Evolutionary conservation across 169 alveolate species (phyloP).

Genomic region (Plasmodium gaboni): DNA sequence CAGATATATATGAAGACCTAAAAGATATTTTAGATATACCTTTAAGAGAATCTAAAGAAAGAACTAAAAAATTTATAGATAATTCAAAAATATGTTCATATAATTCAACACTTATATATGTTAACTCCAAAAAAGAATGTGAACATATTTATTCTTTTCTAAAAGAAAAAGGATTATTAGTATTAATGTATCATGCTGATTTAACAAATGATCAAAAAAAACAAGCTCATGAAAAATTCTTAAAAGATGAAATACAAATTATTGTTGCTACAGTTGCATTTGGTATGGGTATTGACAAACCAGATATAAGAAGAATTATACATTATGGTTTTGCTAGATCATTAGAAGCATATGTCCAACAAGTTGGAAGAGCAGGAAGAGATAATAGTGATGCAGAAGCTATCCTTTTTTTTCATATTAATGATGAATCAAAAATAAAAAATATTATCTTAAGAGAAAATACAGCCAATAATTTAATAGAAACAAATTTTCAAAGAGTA

Average conservation of each 20-base stretch:
- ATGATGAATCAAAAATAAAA: conserved; percentile 62
- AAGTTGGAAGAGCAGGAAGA: conserved; percentile 98
- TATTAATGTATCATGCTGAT: conserved; percentile 85
- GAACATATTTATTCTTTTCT: conserved; percentile 32
- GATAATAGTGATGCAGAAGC: conserved; percentile 81
- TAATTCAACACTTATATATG: conserved; percentile 69
- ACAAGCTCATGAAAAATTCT: conserved; percentile 86
- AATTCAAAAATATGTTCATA: conserved; percentile 68
- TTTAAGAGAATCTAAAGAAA: neutral
- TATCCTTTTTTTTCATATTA: conserved; percentile 50
- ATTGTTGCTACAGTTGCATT: conserved; percentile 99
- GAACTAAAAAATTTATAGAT: conserved; percentile 52
- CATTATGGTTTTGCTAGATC: conserved; percentile 98
- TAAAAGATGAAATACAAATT: conserved; percentile 95
- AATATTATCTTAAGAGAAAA: conserved; percentile 50
- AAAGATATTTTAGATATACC: conserved; percentile 58
- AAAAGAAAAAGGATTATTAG: conserved; percentile 24
- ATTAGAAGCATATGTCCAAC: conserved; percentile 97
- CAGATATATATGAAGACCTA: conserved; percentile 27
- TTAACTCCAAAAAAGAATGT: conserved; percentile 65
- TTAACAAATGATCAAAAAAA: conserved; percentile 82
- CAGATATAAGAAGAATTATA: conserved; percentile 97
- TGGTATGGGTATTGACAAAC: conserved; percentile 99
- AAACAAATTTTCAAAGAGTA: conserved; percentile 59
- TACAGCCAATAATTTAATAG: conserved; percentile 43